Base-by-base conservation (phyloP, 2,329 filamentous ascomycete species). In the Curvularia sp. region DNA sequence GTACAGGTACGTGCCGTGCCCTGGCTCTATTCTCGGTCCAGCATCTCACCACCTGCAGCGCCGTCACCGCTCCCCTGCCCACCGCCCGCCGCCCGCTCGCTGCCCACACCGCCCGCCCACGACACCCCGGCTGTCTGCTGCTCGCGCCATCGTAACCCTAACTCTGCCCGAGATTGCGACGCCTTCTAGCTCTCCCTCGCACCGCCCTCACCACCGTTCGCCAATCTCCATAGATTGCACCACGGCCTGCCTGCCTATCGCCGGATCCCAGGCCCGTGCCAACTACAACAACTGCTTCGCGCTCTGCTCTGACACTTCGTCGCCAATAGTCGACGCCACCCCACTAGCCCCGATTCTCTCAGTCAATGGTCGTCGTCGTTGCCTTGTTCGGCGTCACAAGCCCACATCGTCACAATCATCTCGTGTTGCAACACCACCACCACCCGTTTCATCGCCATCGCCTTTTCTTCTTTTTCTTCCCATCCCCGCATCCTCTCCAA, bases 181-280 rank as follows among this genome's bases (percentile, higher is more conserved):
- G 53, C 22, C 22, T 31, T 5, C 31, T 31, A 38, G 15, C n/a
- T 38, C 28, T 31, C 28, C 9, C n/a, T n/a, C n/a, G n/a, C 28
- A 31, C 28, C 10, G 12, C 31, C 10, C 31, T 15, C 13, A 39
- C 56, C 38, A 57, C 53, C 55, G 26, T 50, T 63, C 60, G 57
- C 41, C 55, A 66, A 66, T 66, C 61, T 66, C 51, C 7, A 8
- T 56, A 64, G 53, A 66, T 61, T 66, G 49, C 42, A 57, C 42
- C 53, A 49, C 22, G n/a, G 20, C 44, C 46, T 24, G 33, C 43
- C 33, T 33, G 22, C 51, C n/a, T 49, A 60, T 57, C 43, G 51
- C 47, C 58, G 58, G 58, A 58, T 35, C n/a, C 7, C 48, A 65
- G 61, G 61, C 49, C 60, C 60, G 62, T 64, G 58, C 62, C 57